Percentiles rank a stretch among this genome's conserved stretches.
Evolutionary conservation across 1,139 yeast species (phyloP).

Genomic region (Wickerhamomyces sp.): DNA sequence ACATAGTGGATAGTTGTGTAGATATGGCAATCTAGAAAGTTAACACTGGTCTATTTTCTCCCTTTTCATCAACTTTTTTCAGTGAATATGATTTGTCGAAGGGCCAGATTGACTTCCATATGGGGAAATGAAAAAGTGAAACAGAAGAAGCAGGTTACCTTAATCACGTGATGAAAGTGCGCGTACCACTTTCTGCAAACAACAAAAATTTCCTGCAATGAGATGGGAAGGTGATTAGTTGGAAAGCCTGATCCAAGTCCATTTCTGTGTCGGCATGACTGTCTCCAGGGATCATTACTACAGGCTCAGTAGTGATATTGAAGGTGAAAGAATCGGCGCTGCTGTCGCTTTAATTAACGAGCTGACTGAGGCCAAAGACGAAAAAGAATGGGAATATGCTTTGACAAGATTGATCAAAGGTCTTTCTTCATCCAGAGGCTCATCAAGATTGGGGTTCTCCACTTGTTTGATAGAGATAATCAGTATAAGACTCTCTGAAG

Average conservation of each 20-base stretch:
- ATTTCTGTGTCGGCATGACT: no score
- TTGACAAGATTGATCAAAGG: conserved; percentile 75
- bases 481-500: conserved; percentile 35
- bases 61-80: not conserved
- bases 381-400: conserved; percentile 78
- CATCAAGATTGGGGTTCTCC: conserved; percentile 85
- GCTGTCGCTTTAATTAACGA: conserved; percentile 66
- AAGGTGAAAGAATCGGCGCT: conserved; percentile 65
- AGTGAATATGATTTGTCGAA: conserved; percentile 2
- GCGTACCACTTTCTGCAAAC: not conserved
- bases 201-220: conserved; percentile 6
- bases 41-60: not conserved
- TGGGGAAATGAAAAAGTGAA: conserved; percentile 8
- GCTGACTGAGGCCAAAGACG: conserved; percentile 38
- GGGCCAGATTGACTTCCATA: conserved; percentile 16
- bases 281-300: conserved; percentile 77
- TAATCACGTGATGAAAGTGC: not conserved
- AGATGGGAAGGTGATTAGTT: conserved; percentile 6
- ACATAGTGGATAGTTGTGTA: conserved; percentile 36
- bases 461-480: conserved; percentile 79
- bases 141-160: no score
- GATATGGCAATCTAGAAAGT: not conserved
- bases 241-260: no score
- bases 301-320: conserved; percentile 70
- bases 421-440: conserved; percentile 71